Percentiles rank a stretch among this genome's conserved stretches.
Evolutionary conservation across 1,139 yeast genomes (phyloP).

Genomic region (Kodamaea alishanica): DNA sequence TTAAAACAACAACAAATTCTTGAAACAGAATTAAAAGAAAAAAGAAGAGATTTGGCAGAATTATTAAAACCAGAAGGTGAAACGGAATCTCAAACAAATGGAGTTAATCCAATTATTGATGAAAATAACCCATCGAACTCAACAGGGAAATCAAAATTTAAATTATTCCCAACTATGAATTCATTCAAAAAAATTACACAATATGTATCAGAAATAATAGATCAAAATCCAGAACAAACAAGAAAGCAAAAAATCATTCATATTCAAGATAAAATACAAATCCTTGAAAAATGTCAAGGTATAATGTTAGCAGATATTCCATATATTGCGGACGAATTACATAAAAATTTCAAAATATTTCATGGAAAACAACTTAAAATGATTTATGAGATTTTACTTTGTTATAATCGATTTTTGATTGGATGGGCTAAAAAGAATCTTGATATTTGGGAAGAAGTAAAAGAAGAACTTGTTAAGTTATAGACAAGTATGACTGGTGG

Average conservation of each 20-base stretch:
- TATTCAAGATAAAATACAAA: constrained; percentile 49
- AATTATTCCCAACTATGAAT: constrained; percentile 24
- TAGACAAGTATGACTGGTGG: constrained; percentile 7
- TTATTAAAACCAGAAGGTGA: constrained; percentile 41
- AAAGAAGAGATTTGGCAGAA: constrained; percentile 40
- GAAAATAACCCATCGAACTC: constrained; percentile 12
- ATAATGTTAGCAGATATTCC: constrained; percentile 56
- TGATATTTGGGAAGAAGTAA: constrained; percentile 72
- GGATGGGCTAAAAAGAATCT: constrained; percentile 71
- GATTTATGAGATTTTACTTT: constrained; percentile 40
- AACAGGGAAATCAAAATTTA: constrained; percentile 15
- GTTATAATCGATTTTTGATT: constrained; percentile 55
- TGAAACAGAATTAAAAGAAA: constrained; percentile 49
- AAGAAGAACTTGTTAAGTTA: constrained; percentile 35
- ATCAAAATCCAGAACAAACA: constrained; percentile 65
- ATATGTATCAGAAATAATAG: constrained; percentile 66
- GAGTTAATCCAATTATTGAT: constrained; percentile 20
- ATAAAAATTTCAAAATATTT: constrained; percentile 48
- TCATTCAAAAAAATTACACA: constrained; percentile 54
- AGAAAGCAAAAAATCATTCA: constrained; percentile 54
- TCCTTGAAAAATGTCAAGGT: constrained; percentile 53
- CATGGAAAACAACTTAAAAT: constrained; percentile 47
- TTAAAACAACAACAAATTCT: constrained; percentile 62
- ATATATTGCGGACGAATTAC: constrained; percentile 50
- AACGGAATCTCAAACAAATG: constrained; percentile 26